Evolutionary conservation across 257 asterid species (phyloP).

Genomic region (Nicotiana benthamiana): DNA sequence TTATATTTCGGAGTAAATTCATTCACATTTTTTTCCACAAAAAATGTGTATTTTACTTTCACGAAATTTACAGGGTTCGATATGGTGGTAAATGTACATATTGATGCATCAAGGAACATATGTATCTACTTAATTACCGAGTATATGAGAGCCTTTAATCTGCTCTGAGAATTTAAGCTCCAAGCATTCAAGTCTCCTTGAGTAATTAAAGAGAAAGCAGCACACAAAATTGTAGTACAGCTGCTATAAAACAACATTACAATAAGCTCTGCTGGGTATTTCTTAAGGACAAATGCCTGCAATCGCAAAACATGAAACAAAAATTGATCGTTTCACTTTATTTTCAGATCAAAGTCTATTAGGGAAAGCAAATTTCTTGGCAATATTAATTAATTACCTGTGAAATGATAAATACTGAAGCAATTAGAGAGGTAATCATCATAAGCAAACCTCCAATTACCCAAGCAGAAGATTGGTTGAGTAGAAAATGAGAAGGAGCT

Average conservation of each 20-base stretch:
- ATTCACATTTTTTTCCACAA: too few relatives aligned
- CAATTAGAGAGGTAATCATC: constrained; percentile 28
- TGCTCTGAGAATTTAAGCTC: constrained; percentile 37
- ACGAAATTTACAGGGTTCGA: too few relatives aligned
- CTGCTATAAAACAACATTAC: constrained; percentile 63
- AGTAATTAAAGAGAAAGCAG: constrained; percentile 25
- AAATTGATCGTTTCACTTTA: neutral
- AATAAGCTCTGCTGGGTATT: constrained; percentile 47
- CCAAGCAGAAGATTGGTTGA: constrained; percentile 40
- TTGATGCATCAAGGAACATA: neutral
- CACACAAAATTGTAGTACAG: constrained; percentile 42
- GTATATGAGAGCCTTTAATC: constrained; percentile 45
- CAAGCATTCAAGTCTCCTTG: constrained; percentile 40
- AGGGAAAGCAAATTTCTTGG: neutral
- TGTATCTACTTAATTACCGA: constrained; percentile 31
- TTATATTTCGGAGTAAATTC: too few relatives aligned
- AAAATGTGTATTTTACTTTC: too few relatives aligned
- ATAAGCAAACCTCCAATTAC: constrained; percentile 50
- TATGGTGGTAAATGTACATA: too few relatives aligned
- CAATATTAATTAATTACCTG: constrained; percentile 26
- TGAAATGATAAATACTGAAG: constrained; percentile 44
- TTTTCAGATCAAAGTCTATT: neutral
- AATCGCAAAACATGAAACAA: neutral
- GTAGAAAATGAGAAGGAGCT: constrained; percentile 4
- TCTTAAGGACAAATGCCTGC: constrained; percentile 57